Evolutionary conservation across 83 land plant genomes (phyloP).

Genomic region (Thuja plicata): DNA sequence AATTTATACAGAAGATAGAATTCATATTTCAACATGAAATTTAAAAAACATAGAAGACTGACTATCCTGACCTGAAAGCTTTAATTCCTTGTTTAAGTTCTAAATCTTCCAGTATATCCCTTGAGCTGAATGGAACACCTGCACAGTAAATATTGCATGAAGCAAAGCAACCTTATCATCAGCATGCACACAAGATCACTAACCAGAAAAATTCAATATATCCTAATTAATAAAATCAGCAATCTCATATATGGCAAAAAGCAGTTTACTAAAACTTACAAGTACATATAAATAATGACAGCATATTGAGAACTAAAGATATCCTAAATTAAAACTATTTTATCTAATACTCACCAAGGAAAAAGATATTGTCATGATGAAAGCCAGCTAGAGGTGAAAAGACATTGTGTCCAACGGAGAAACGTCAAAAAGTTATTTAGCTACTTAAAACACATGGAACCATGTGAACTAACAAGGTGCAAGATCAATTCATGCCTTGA

Average conservation of each 20-base stretch:
- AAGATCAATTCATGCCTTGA: not conserved
- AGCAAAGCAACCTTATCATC: constrained; percentile 12
- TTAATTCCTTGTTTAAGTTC: constrained; percentile 80
- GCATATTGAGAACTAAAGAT: not conserved
- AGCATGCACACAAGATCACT: not conserved
- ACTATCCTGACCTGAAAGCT: constrained; percentile 51
- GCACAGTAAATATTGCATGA: constrained; percentile 15
- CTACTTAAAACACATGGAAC: not conserved
- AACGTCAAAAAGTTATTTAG: not conserved
- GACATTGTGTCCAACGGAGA: not conserved
- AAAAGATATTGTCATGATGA: not conserved
- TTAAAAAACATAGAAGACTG: not conserved
- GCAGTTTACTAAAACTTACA: not conserved
- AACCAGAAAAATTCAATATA: not conserved
- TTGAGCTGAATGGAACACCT: constrained; percentile 78
- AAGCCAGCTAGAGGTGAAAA: not conserved
- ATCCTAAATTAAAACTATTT: not conserved
- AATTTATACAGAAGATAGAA: not conserved
- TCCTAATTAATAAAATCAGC: not conserved
- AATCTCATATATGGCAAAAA: not conserved
- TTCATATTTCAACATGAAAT: not conserved
- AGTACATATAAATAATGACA: not conserved
- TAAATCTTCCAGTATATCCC: constrained; percentile 75
- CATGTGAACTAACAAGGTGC: not conserved
- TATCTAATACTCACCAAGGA: not conserved